Percentiles rank a stretch among this genome's conserved stretches.
phyloP scores from a whole-genome alignment of 169 alveolate species.

The Cystoisospora suis region DNA sequence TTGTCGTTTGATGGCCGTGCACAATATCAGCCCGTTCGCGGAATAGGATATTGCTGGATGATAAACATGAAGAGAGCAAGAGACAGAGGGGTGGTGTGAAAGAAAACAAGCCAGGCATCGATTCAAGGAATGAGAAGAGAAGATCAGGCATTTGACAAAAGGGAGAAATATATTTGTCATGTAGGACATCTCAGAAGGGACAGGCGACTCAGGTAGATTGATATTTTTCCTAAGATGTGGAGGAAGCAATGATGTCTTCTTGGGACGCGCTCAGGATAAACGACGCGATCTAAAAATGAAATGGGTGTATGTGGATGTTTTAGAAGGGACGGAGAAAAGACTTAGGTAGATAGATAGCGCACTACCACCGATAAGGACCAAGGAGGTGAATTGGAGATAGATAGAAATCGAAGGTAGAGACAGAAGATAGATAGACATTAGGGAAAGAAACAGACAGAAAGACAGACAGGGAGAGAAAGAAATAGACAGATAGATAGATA shows the following conservation, averaged over 20 bases:
- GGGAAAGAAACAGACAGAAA: background rate
- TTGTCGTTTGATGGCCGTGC: slow-evolving; percentile 90
- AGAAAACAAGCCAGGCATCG: background rate
- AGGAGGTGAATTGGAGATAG: background rate
- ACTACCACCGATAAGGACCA: background rate
- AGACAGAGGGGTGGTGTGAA: background rate
- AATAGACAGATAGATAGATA: background rate
- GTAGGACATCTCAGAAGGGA: background rate
- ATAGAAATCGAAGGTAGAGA: background rate
- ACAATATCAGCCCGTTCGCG: slow-evolving; percentile 96
- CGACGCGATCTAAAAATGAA: too few relatives aligned
- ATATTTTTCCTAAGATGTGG: too few relatives aligned
- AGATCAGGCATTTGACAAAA: background rate
- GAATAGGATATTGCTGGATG: slow-evolving; percentile 91
- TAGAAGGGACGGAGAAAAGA: too few relatives aligned
- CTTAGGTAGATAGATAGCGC: background rate
- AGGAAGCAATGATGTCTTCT: too few relatives aligned
- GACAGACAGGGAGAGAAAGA: background rate
- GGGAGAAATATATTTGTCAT: background rate
- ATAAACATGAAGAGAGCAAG: background rate
- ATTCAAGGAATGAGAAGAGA: background rate
- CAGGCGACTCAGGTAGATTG: background rate
- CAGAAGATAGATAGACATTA: background rate
- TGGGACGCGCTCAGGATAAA: too few relatives aligned
- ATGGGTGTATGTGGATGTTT: too few relatives aligned